These are phyloP conservation scores for Diophrys sp. DNA, from an alignment of 73 alveolate genomes.

Conservation along the genomic window DNA sequence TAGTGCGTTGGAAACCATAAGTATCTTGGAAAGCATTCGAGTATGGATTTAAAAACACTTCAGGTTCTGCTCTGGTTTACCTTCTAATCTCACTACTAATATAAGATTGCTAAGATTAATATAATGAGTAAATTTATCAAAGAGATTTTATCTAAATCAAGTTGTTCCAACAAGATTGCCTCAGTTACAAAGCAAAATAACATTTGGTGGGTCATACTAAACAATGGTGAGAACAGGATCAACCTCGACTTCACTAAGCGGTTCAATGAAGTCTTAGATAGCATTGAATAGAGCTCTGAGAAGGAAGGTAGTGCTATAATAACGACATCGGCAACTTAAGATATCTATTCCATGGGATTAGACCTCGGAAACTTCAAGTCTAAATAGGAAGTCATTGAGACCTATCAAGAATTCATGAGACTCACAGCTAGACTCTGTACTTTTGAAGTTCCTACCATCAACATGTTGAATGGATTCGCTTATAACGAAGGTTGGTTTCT, in stretches of 20 bases:
- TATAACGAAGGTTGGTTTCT: constrained; percentile 73
- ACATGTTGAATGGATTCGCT: constrained; percentile 71
- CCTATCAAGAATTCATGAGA: constrained; percentile 24
- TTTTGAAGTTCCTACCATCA: constrained; percentile 56
- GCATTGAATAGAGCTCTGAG: background rate
- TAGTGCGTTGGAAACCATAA: too few relatives aligned
- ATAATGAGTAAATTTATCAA: background rate
- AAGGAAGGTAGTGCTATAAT: constrained; percentile 1
- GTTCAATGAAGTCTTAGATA: background rate
- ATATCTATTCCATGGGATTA: constrained; percentile 10
- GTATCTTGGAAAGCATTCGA: too few relatives aligned
- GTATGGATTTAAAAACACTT: too few relatives aligned
- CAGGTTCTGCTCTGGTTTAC: too few relatives aligned
- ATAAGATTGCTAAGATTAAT: too few relatives aligned
- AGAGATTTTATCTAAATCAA: background rate
- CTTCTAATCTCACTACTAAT: too few relatives aligned
- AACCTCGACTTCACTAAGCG: background rate
- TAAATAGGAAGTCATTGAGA: background rate
- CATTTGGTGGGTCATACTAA: background rate
- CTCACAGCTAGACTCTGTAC: constrained; percentile 44
- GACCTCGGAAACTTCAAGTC: constrained; percentile 11
- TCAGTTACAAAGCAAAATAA: background rate
- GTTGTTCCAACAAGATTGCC: background rate
- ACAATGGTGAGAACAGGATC: background rate
- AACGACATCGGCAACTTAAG: background rate